Conservation (phyloP, 176 grass and related monocot species). For the Aegilops speltoides region DNA sequence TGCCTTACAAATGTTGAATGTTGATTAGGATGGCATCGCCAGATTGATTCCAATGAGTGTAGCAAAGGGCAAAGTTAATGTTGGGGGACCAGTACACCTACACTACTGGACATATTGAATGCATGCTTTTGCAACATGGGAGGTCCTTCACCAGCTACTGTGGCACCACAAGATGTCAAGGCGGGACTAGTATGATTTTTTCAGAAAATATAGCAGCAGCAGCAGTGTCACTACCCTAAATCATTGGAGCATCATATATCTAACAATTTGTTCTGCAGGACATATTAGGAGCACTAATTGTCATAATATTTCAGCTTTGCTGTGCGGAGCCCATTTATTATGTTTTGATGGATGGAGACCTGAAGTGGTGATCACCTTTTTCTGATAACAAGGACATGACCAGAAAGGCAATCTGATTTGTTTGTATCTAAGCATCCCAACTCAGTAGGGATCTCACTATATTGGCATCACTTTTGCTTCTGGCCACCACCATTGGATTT, state of each 20-base stretch:
- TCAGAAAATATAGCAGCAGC: conserved; percentile 40
- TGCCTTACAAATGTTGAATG: conserved; percentile 46
- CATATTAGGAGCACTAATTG: conserved; percentile 37
- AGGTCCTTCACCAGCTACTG: conserved; percentile 58
- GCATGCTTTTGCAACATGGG: conserved; percentile 64
- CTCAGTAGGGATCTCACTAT: conserved; percentile 20
- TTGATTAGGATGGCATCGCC: conserved; percentile 36
- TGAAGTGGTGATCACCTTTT: conserved; percentile 24
- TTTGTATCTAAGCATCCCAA: conserved; percentile 35
- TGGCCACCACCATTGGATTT: conserved; percentile 29
- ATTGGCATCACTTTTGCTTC: conserved; percentile 29
- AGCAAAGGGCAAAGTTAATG: conserved; percentile 49
- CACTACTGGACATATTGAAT: conserved; percentile 65
- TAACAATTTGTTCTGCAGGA: conserved; percentile 42
- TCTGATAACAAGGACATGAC: conserved; percentile 36
- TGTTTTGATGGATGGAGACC: conserved; percentile 33
- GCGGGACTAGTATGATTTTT: conserved; percentile 26
- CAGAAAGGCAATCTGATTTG: conserved; percentile 20
- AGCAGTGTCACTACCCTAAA: conserved; percentile 32
- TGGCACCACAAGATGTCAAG: conserved; percentile 40
- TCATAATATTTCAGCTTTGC: conserved; percentile 32
- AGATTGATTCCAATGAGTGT: conserved; percentile 39
- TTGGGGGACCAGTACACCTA: conserved; percentile 64
- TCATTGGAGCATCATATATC: conserved; percentile 31
- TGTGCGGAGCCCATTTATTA: conserved; percentile 32